phyloP scores from a whole-genome alignment of 2,329 filamentous ascomycete genomes.

The Magnaporthiopsis poae region DNA sequence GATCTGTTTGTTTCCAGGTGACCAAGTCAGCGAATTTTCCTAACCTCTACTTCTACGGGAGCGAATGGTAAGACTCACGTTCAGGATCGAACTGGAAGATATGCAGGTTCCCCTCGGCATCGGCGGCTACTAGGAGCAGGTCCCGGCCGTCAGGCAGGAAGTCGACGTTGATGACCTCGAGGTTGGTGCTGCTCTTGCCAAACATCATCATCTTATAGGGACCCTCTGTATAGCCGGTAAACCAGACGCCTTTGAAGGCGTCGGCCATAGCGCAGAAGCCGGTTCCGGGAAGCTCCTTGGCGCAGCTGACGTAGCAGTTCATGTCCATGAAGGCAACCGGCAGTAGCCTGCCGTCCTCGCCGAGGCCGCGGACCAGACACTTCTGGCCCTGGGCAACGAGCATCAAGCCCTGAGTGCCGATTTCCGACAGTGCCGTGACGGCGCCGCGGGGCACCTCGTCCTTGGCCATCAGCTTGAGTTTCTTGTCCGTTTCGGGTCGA shows the following conservation, averaged over 20 bases:
- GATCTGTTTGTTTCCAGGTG: slow-evolving; percentile 46
- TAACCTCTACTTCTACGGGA: slow-evolving; percentile 4
- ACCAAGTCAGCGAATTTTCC: slow-evolving; percentile 17
- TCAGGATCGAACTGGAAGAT: slow-evolving; percentile 91
- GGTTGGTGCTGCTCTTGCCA: slow-evolving; percentile 68
- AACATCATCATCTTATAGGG: slow-evolving; percentile 92
- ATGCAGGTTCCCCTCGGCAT: slow-evolving; percentile 78
- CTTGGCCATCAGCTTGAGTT: slow-evolving; percentile 73
- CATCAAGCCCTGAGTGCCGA: slow-evolving; percentile 79
- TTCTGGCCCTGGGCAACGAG: slow-evolving; percentile 91
- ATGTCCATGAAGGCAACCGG: slow-evolving; percentile 97
- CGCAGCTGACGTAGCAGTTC: slow-evolving; percentile 81
- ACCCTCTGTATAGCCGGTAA: slow-evolving; percentile 91
- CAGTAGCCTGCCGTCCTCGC: slow-evolving; percentile 84
- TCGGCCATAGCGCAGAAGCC: slow-evolving; percentile 83
- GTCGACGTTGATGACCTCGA: slow-evolving; percentile 74
- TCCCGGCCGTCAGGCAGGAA: slow-evolving; percentile 79
- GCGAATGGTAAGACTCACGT: slow-evolving; percentile 44
- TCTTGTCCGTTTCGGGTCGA: slow-evolving; percentile 73
- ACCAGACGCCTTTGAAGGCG: slow-evolving; percentile 88
- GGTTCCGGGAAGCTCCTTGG: slow-evolving; percentile 72
- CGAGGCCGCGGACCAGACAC: slow-evolving; percentile 89
- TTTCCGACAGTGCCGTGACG: slow-evolving; percentile 74
- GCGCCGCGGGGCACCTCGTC: slow-evolving; percentile 88
- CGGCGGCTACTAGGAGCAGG: slow-evolving; percentile 71